Conservation (phyloP, 352 stramenopile species). For the Aphanomyces astaci region DNA sequence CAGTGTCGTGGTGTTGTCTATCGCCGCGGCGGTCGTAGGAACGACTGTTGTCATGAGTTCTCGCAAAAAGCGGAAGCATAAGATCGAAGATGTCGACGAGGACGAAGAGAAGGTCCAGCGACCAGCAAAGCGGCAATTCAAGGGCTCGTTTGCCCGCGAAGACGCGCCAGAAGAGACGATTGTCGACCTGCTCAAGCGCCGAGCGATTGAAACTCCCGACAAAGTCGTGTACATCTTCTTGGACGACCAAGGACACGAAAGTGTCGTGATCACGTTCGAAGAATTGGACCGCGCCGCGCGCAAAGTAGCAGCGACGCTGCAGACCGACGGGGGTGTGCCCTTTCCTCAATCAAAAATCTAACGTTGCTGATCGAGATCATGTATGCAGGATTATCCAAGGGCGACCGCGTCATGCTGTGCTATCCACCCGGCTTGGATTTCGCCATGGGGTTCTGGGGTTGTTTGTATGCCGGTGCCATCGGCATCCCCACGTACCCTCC, state of each 20-base stretch:
- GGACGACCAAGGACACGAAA: slow-evolving; percentile 61
- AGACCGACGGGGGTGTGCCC: slow-evolving; percentile 33
- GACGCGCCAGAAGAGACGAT: slow-evolving; percentile 12
- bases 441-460: slow-evolving; percentile 68
- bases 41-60: slow-evolving; percentile 9
- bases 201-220: slow-evolving; percentile 40
- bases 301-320: slow-evolving; percentile 54
- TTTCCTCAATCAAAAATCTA: not conserved
- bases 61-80: slow-evolving; percentile 9
- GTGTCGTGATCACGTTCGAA: slow-evolving; percentile 58
- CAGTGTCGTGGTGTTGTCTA: not conserved
- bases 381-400: slow-evolving; percentile 9
- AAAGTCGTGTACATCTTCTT: slow-evolving; percentile 80
- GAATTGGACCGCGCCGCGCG: slow-evolving; percentile 58
- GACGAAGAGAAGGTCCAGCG: slow-evolving; percentile 2
- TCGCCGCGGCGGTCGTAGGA: slow-evolving; percentile 5
- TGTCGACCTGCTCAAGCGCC: slow-evolving; percentile 41
- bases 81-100: slow-evolving; percentile 14
- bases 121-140: not conserved
- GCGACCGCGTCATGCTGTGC: slow-evolving; percentile 69
- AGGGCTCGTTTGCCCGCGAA: not conserved
- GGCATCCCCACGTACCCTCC: slow-evolving; percentile 69
- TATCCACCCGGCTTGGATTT: slow-evolving; percentile 73
- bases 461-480: slow-evolving; percentile 61
- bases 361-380: not conserved